Base-by-base conservation (phyloP, 805 yeast genomes). In the Barnettozyma sp. region DNA sequence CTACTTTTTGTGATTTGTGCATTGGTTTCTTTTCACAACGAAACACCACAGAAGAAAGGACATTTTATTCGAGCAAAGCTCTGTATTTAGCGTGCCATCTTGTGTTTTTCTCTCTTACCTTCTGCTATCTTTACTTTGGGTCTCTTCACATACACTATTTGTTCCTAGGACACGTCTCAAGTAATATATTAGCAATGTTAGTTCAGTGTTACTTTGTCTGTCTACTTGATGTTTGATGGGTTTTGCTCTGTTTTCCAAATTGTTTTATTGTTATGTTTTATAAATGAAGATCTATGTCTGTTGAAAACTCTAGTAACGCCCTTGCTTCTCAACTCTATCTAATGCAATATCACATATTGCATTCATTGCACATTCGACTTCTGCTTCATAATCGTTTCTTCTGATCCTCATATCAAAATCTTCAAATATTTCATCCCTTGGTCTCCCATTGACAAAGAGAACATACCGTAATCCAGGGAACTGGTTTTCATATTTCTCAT, bases 281-380 rank as follows among this genome's bases (percentile, higher is more conserved):
- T 20, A 29, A 19, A n/a, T n/a, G n/a, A n/a, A n/a, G n/a, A n/a
- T n/a, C n/a, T n/a, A n/a, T n/a, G n/a, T n/a, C n/a, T n/a, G n/a
- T n/a, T n/a, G n/a, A n/a, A n/a, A n/a, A n/a, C n/a, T n/a, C n/a
- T n/a, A n/a, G n/a, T n/a, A n/a, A n/a, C n/a, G n/a, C n/a, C n/a
- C n/a, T n/a, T n/a, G n/a, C n/a, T 78, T 81, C n/a, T 44, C 45
- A 1, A 79, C 78, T 39, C 97, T 66, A 59, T 86, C 95, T 18
- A 70, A 47, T 0, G 96, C 96, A 38, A 87, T 88, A 57, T 84
- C 94, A 57, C 95, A 84, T 94, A 87, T 85, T 17, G 94, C 95
- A 44, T 77, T 65, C 46, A 85, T 73, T 0, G 95, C 94, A 31
- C 76, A 81, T 7, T 39, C 30, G 38, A 75, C 70, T 55, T 88